Evolutionary conservation across 352 stramenopile genomes (phyloP).

Genomic region (Phytophthora brassicae): DNA sequence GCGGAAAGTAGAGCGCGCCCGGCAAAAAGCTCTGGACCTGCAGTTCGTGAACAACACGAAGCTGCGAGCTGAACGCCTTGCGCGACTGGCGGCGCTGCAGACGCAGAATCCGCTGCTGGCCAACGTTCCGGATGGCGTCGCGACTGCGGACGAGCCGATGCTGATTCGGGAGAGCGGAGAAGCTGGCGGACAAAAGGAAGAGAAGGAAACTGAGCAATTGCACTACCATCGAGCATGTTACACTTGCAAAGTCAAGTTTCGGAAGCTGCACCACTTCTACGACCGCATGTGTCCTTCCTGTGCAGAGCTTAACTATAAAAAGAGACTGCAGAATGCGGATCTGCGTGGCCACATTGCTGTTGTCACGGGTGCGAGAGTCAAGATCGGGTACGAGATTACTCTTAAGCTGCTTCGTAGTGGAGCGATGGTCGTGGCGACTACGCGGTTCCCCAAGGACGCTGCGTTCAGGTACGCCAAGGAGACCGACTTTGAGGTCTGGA

Average conservation of each 20-base stretch:
- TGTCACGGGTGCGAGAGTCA: slow-evolving; percentile 93
- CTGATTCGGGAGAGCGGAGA: slow-evolving; percentile 17
- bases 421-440: slow-evolving; percentile 90
- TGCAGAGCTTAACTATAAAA: slow-evolving; percentile 92
- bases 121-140: slow-evolving; percentile 63
- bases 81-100: slow-evolving; percentile 55
- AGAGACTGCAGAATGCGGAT: slow-evolving; percentile 88
- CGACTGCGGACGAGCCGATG: slow-evolving; percentile 34
- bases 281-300: slow-evolving; percentile 94
- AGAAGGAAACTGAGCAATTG: slow-evolving; percentile 45
- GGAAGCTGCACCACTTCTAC: slow-evolving; percentile 93
- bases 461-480: slow-evolving; percentile 86
- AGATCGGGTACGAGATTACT: slow-evolving; percentile 95
- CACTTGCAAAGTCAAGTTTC: slow-evolving; percentile 92
- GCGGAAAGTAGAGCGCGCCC: slow-evolving; percentile 65
- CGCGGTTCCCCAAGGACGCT: slow-evolving; percentile 93
- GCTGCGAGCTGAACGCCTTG: slow-evolving; percentile 64
- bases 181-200: slow-evolving; percentile 3
- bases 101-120: slow-evolving; percentile 57
- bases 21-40: slow-evolving; percentile 69
- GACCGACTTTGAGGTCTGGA: slow-evolving; percentile 80
- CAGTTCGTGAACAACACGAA: slow-evolving; percentile 83
- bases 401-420: slow-evolving; percentile 92
- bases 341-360: slow-evolving; percentile 82
- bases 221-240: slow-evolving; percentile 93